Conservation (phyloP, 257 asterid genomes). For the Solanum appendiculatum region DNA sequence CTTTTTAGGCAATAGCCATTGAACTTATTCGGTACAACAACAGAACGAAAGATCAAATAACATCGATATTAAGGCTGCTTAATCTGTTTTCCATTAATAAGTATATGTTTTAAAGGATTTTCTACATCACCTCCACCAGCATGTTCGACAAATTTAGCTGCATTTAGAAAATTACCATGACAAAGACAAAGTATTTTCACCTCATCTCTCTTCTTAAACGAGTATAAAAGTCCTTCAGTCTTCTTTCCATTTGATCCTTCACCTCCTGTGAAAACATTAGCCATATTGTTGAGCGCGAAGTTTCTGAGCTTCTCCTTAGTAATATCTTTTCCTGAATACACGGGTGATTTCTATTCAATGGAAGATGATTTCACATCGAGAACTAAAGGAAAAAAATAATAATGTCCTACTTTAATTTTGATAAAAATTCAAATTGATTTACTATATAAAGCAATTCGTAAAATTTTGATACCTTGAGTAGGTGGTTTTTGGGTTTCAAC, state of each 20-base stretch:
- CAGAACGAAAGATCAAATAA: too few relatives aligned
- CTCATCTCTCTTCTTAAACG: conserved; percentile 46
- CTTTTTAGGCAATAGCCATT: too few relatives aligned
- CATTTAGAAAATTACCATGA: conserved; percentile 59
- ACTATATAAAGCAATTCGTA: too few relatives aligned
- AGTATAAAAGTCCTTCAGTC: conserved; percentile 52
- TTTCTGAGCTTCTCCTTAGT: conserved; percentile 8
- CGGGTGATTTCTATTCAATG: neutral
- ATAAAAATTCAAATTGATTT: too few relatives aligned
- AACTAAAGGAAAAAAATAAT: too few relatives aligned
- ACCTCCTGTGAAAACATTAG: conserved; percentile 43
- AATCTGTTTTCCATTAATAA: conserved; percentile 9
- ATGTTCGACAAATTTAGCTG: conserved; percentile 60
- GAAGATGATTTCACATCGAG: too few relatives aligned
- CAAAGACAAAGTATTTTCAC: conserved; percentile 69
- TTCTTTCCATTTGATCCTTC: conserved; percentile 34
- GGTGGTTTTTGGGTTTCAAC: conserved; percentile 17
- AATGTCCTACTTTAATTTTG: neutral
- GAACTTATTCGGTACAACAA: too few relatives aligned
- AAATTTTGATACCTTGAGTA: conserved; percentile 26
- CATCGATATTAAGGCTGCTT: too few relatives aligned
- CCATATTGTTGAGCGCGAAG: conserved; percentile 40
- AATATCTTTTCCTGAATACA: neutral
- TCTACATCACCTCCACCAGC: conserved; percentile 62
- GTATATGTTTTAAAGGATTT: conserved; percentile 63